These are phyloP conservation scores for Nemania sp. DNA, from an alignment of 2,329 filamentous ascomycete species.

Conservation along the genomic window DNA sequence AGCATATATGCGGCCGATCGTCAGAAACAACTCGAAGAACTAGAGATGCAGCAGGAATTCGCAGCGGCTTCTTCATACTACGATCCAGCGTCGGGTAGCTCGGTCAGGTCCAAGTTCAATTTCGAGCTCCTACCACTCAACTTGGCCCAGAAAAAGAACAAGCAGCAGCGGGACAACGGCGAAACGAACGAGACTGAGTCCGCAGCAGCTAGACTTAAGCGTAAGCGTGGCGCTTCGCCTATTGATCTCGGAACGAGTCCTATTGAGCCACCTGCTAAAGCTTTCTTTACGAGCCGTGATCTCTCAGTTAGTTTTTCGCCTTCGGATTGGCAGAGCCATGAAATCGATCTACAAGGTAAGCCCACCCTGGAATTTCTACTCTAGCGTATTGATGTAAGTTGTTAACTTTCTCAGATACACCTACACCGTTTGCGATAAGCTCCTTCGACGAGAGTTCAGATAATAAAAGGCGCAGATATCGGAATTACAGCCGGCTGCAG, in stretches of 20 bases:
- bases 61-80: slow-evolving; percentile 29
- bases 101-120: slow-evolving; percentile 43
- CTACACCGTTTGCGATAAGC: slow-evolving; percentile 8
- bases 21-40: slow-evolving; percentile 7
- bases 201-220: slow-evolving; percentile 31
- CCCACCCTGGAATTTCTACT: neutral
- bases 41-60: slow-evolving; percentile 27
- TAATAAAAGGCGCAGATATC: neutral
- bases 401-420: slow-evolving; percentile 19
- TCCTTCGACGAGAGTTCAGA: neutral
- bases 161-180: slow-evolving; percentile 44
- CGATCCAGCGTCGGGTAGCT: slow-evolving; percentile 26
- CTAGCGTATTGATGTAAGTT: neutral
- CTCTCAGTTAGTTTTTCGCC: slow-evolving; percentile 33
- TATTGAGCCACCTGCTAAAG: slow-evolving; percentile 28
- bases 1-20: slow-evolving; percentile 24
- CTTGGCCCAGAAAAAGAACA: slow-evolving; percentile 44
- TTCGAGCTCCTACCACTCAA: slow-evolving; percentile 48
- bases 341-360: slow-evolving; percentile 16
- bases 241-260: slow-evolving; percentile 11
- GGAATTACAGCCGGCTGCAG: neutral
- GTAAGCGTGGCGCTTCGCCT: slow-evolving; percentile 33
- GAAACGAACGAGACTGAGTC: slow-evolving; percentile 45
- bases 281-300: slow-evolving; percentile 24
- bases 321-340: neutral